Conservation (phyloP, 352 stramenopile genomes). For the Globisporangium alternatum region DNA sequence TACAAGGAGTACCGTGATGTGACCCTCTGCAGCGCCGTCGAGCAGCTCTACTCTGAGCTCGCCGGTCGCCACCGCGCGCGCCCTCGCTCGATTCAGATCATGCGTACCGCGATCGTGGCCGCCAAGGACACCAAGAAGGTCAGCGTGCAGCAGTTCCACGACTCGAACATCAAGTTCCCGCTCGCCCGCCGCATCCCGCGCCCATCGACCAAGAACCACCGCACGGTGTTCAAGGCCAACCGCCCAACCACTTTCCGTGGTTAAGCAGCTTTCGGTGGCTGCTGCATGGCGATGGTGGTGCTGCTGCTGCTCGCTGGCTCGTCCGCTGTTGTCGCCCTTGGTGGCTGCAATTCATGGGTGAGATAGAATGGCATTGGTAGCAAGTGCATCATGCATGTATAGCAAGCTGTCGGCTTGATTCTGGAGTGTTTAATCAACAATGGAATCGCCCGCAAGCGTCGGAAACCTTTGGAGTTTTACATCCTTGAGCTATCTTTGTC, state of each 20-base stretch:
- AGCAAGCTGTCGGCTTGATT: slow-evolving; percentile 8
- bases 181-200: slow-evolving; percentile 95
- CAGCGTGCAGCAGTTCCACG: slow-evolving; percentile 97
- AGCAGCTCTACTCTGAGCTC: slow-evolving; percentile 99
- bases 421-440: slow-evolving; percentile 3
- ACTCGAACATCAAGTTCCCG: slow-evolving; percentile 98
- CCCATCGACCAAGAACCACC: slow-evolving; percentile 94
- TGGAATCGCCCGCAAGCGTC: slow-evolving; percentile 11
- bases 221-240: slow-evolving; percentile 94
- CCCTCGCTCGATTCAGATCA: slow-evolving; percentile 99
- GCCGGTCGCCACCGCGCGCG: slow-evolving; percentile 96
- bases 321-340: not conserved
- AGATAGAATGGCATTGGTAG: not conserved
- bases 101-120: slow-evolving; percentile 95
- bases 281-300: not conserved
- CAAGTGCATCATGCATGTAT: not conserved
- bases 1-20: slow-evolving; percentile 99
- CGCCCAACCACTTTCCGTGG: slow-evolving; percentile 97
- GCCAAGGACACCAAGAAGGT: slow-evolving; percentile 95
- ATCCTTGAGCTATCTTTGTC: not conserved
- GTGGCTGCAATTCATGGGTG: not conserved
- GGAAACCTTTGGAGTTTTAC: slow-evolving; percentile 11
- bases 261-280: slow-evolving; percentile 72
- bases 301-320: slow-evolving; percentile 1
- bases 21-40: slow-evolving; percentile 96